These are phyloP conservation scores for Paxillus involutus DNA, from an alignment of 768 basidiomycete species.

Conservation along the genomic window DNA sequence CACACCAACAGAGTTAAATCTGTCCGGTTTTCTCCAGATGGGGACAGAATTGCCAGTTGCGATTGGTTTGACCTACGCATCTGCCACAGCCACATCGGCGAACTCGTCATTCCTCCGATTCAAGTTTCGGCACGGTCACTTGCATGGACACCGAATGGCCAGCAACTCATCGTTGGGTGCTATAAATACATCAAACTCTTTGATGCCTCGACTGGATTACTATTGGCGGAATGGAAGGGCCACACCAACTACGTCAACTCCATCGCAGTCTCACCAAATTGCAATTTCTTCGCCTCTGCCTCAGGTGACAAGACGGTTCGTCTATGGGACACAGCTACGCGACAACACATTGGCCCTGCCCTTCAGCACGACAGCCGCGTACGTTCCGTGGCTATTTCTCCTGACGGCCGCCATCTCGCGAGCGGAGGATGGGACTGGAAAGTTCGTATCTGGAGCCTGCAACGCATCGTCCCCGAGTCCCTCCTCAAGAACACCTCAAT, in stretches of 20 bases:
- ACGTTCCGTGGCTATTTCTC: conserved; percentile 19
- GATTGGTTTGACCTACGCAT: conserved; percentile 13
- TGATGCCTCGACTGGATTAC: conserved; percentile 4
- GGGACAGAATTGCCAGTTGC: conserved; percentile 16
- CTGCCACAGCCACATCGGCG: conserved; percentile 9
- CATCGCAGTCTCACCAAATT: conserved; percentile 19
- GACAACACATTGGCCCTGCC: conserved; percentile 15
- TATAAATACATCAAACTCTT: conserved; percentile 6
- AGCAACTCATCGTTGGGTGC: conserved; percentile 9
- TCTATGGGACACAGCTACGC: conserved; percentile 23
- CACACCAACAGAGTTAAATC: conserved; percentile 16
- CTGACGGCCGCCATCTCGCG: conserved; percentile 11
- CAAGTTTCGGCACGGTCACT: conserved; percentile 21
- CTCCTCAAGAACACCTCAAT: too few relatives aligned
- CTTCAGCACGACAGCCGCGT: conserved; percentile 14
- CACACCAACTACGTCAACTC: conserved; percentile 19
- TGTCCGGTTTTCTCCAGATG: conserved; percentile 18
- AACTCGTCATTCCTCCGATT: neutral
- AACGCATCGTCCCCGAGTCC: too few relatives aligned
- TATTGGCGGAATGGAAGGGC: neutral
- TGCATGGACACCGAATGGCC: conserved; percentile 16
- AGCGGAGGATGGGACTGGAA: conserved; percentile 14
- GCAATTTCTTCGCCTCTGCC: conserved; percentile 24
- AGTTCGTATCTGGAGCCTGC: conserved; percentile 16
- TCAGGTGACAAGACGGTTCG: conserved; percentile 20